Conservation (phyloP, 352 stramenopile species). For the Phytopythium montanum region DNA sequence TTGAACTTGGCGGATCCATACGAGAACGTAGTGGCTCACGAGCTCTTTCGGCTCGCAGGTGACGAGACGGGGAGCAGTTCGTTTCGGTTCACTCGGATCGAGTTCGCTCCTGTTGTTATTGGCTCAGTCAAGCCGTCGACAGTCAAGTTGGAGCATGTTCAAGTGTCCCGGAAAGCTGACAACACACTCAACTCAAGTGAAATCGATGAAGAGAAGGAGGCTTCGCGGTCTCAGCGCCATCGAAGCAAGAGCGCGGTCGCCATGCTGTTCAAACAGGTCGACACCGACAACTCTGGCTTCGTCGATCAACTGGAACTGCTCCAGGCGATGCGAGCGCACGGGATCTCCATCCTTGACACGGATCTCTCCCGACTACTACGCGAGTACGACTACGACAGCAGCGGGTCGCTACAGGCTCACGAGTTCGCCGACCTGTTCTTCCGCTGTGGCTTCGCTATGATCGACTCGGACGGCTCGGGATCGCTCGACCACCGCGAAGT, state of each 20-base stretch:
- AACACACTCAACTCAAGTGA: background rate
- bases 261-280: constrained; percentile 41
- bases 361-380: constrained; percentile 27
- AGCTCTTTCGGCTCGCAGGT: constrained; percentile 61
- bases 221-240: background rate
- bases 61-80: background rate
- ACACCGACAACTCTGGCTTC: constrained; percentile 40
- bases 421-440: constrained; percentile 62
- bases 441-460: constrained; percentile 51
- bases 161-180: constrained; percentile 1
- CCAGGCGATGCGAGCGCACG: constrained; percentile 27
- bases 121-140: constrained; percentile 5
- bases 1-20: constrained; percentile 69
- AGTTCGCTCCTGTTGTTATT: constrained; percentile 23
- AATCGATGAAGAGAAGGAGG: background rate
- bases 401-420: constrained; percentile 30
- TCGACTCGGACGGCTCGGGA: constrained; percentile 55
- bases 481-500: constrained; percentile 49
- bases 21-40: constrained; percentile 67
- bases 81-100: constrained; percentile 50
- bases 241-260: constrained; percentile 15
- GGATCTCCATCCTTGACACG: constrained; percentile 31
- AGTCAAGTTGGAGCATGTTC: constrained; percentile 18
- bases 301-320: constrained; percentile 40
- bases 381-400: constrained; percentile 57